Evolutionary conservation across 2,329 filamentous ascomycete species (phyloP).

Genomic region (Scopulariopsis brevicaulis): DNA sequence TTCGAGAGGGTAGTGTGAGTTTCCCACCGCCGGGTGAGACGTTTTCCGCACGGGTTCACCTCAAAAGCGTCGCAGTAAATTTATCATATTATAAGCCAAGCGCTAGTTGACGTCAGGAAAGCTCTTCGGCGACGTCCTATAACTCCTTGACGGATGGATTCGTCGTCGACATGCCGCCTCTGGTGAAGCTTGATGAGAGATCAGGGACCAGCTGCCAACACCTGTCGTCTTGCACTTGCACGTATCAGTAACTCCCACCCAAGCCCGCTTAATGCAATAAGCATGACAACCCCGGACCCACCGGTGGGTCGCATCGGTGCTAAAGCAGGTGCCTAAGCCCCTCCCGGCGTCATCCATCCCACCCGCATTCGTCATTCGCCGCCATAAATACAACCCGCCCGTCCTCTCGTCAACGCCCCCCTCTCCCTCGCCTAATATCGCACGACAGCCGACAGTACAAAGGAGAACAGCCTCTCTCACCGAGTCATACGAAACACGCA

Average conservation of each 20-base stretch:
- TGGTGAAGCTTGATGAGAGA: too few species aligned
- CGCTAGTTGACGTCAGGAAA: too few species aligned
- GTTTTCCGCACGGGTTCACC: not conserved
- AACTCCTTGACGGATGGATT: too few species aligned
- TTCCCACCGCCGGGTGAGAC: not conserved
- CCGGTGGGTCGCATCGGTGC: not conserved
- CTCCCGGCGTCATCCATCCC: not conserved
- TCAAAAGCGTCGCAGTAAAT: not conserved
- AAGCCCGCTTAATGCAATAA: not conserved
- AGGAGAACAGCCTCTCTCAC: not conserved
- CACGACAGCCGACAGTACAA: not conserved
- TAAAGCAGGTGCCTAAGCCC: not conserved
- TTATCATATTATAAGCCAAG: not conserved
- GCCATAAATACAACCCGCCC: not conserved
- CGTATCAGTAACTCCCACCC: not conserved
- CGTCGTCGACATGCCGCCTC: too few species aligned
- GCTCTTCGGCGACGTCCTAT: too few species aligned
- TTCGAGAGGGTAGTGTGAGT: not conserved
- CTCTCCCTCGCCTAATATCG: not conserved
- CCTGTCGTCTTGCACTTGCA: too few species aligned
- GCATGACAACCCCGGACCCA: not conserved
- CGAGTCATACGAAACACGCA: not conserved
- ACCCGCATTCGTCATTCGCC: conserved; percentile 1
- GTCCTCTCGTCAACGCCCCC: not conserved
- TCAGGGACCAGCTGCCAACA: too few species aligned